Evolutionary conservation across 2,329 filamentous ascomycete species (phyloP), one percentile per base, ranked within the genome.

Genomic region (Cladosporium phlei): DNA sequence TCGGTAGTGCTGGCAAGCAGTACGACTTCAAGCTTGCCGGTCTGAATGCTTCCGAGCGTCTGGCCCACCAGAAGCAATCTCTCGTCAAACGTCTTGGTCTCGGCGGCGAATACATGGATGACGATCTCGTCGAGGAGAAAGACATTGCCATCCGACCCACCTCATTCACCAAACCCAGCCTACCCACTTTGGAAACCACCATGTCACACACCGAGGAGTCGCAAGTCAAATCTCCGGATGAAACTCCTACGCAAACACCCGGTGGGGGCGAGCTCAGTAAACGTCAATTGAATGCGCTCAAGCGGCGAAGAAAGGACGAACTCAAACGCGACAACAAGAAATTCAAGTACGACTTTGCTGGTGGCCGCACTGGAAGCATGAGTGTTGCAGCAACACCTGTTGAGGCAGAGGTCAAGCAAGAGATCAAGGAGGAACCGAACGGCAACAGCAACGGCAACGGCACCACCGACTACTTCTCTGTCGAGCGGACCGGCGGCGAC

Each of bases 201-300:
- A 63, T 68, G 27, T 78, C 77, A 3, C 74, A 77, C 10, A 44
- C 28, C n/a, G 38, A 28, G 21, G 35, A 47, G 12, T 19, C 30
- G 22, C 59, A 61, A 30, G 53, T 58, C 47, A 58, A 61, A 22
- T 63, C 60, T 14, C 61, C 61, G 1, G 61, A 64, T 7, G 60
- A 64, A 9, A 37, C 47, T 29, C 48, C 57, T 6, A 55, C 55
- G 19, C 58, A 56, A 29, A 37, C 48, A 8, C 39, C 50, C n/a
- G 58, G 54, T n/a, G 59, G 52, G 24, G 61, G 55, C 32, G 75
- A 78, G 2, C 74, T 98, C 42, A 97, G 93, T 70, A 91, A 93
- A 51, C 82, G 93, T 32, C 93, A 98, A 61, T 79, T 96, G 16
- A 98, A 98, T 60, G 88, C 93, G 43, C 71, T 98, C 8, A 97